These are phyloP conservation scores for Rhynchosporium agropyri DNA, from an alignment of 2,329 filamentous ascomycete genomes.

Conservation along the genomic window DNA sequence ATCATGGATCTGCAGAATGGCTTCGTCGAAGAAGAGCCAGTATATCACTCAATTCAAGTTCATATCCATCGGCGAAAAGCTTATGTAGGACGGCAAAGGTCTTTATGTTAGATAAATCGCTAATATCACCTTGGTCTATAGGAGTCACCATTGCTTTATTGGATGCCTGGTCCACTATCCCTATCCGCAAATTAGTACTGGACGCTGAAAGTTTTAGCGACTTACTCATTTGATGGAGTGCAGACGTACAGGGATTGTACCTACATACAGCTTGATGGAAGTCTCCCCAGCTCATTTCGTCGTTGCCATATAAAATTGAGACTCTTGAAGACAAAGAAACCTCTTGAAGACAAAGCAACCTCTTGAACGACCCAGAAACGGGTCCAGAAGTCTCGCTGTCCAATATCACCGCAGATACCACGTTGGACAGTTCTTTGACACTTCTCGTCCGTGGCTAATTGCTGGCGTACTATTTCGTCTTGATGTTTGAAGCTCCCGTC, in stretches of 20 bases:
- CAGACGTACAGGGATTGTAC: neutral
- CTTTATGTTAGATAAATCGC: constrained; percentile 14
- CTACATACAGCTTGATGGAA: constrained; percentile 7
- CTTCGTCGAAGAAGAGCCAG: constrained; percentile 2
- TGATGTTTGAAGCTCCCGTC: neutral
- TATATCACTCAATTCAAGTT: constrained; percentile 6
- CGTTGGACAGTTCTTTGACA: neutral
- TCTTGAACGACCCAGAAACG: constrained; percentile 17
- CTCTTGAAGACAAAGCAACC: neutral
- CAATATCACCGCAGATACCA: neutral
- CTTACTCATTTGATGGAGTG: neutral
- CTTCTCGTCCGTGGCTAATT: neutral
- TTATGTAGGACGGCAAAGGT: constrained; percentile 12
- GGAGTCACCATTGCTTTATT: constrained; percentile 12
- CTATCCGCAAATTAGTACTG: neutral
- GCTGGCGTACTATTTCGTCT: neutral
- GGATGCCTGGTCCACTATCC: constrained; percentile 13
- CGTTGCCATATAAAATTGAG: neutral
- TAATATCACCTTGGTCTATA: neutral
- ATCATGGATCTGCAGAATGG: constrained; percentile 9
- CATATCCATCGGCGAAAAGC: neutral
- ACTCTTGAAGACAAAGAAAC: no score
- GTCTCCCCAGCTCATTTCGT: constrained; percentile 4
- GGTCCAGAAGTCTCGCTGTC: constrained; percentile 6
- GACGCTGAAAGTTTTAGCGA: neutral